These are phyloP conservation scores for Dissophora globulifera DNA, from an alignment of 192 early-diverging fungal species.

Conservation along the genomic window DNA sequence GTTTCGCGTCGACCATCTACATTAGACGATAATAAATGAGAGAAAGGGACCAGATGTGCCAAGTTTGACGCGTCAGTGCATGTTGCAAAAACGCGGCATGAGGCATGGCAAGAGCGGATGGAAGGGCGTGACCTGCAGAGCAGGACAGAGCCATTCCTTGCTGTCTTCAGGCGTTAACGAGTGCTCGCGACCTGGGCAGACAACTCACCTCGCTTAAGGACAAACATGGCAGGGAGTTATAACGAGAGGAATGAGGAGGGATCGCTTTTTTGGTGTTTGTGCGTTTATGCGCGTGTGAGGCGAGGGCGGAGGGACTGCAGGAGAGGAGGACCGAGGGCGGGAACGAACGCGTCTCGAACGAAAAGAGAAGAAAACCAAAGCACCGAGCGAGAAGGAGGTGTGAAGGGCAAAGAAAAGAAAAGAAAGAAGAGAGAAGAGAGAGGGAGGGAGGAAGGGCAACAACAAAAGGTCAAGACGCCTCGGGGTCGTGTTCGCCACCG, in stretches of 20 bases:
- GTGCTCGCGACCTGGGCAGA: too few relatives aligned
- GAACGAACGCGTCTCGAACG: not conserved
- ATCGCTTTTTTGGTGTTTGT: not conserved
- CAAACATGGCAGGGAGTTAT: slow-evolving; percentile 30
- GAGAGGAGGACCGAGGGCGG: not conserved
- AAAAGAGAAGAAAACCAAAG: not conserved
- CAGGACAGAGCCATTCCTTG: not conserved
- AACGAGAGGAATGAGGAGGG: not conserved
- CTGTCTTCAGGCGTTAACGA: too few relatives aligned
- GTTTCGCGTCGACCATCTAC: slow-evolving; percentile 54
- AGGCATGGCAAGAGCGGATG: not conserved
- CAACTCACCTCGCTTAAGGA: slow-evolving; percentile 50
- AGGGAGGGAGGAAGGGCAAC: not conserved
- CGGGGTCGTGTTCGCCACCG: too few relatives aligned
- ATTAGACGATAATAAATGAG: not conserved
- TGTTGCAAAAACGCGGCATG: too few relatives aligned
- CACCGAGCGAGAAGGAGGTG: not conserved
- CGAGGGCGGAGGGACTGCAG: not conserved
- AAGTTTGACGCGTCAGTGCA: too few relatives aligned
- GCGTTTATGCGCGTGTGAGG: not conserved
- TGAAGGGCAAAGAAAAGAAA: slow-evolving; percentile 8
- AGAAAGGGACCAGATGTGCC: too few relatives aligned
- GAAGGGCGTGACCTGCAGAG: not conserved
- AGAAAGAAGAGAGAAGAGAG: slow-evolving; percentile 7
- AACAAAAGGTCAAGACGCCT: not conserved